Percentiles rank a stretch among this genome's conserved stretches.
These are phyloP conservation scores for Mortierella sp. DNA, from an alignment of 371 early-diverging fungal genomes.

Conservation along the genomic window DNA sequence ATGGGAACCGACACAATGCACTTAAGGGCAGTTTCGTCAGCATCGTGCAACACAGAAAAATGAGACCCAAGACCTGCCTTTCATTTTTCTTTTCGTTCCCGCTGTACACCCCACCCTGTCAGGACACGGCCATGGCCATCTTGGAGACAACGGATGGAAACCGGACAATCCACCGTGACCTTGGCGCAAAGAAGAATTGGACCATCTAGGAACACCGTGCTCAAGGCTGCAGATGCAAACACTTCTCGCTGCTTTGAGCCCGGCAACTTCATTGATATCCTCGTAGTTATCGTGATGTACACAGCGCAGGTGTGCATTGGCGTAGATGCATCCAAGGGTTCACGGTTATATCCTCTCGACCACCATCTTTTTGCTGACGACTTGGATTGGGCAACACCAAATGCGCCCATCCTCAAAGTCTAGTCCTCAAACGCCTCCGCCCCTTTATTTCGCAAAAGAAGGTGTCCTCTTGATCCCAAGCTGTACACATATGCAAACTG, in stretches of 20 bases:
- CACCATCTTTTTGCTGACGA: not conserved
- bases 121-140: no score
- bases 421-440: not conserved
- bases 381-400: not conserved
- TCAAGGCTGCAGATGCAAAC: no score
- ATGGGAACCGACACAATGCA: not conserved
- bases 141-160: not conserved
- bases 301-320: no score
- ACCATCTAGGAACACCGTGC: no score
- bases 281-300: no score
- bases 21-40: constrained; percentile 5
- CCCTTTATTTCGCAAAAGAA: not conserved
- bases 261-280: no score
- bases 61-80: not conserved
- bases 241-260: no score
- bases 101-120: not conserved
- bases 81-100: not conserved
- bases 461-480: not conserved
- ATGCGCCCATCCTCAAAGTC: not conserved
- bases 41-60: not conserved
- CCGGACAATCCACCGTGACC: no score
- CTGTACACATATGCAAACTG: not conserved
- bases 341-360: not conserved
- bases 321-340: not conserved
- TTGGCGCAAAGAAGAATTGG: no score